These are phyloP conservation scores for Diaporthe nobilis DNA, from an alignment of 2,329 filamentous ascomycete species.

Conservation along the genomic window DNA sequence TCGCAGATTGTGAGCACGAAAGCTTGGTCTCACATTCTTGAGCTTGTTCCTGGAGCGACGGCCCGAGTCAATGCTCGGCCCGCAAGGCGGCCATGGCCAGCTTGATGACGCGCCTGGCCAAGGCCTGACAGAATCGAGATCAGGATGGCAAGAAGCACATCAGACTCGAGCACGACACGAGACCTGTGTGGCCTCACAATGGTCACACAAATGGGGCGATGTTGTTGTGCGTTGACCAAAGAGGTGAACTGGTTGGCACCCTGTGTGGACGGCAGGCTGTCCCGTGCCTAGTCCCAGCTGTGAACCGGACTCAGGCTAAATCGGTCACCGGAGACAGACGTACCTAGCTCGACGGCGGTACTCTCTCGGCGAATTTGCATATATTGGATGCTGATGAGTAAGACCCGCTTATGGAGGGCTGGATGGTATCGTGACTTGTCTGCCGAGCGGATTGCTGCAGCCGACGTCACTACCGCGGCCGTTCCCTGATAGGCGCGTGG, in stretches of 20 bases:
- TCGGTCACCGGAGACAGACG: conserved; percentile 30
- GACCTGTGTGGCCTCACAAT: not conserved
- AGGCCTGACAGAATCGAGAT: conserved; percentile 15
- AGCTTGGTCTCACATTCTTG: not conserved
- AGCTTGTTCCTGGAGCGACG: conserved; percentile 24
- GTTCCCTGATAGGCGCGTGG: not conserved
- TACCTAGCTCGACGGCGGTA: conserved; percentile 8
- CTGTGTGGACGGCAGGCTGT: conserved; percentile 14
- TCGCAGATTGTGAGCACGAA: not conserved
- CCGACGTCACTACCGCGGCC: not conserved
- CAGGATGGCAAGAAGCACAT: not conserved
- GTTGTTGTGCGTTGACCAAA: conserved; percentile 8
- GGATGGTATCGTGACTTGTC: conserved; percentile 12
- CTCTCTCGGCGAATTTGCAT: conserved; percentile 17
- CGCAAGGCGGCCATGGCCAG: conserved; percentile 3
- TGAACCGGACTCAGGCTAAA: conserved; percentile 28
- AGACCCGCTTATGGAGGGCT: conserved; percentile 1
- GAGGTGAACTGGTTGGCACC: not conserved
- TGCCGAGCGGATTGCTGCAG: conserved; percentile 12
- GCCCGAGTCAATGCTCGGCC: conserved; percentile 20
- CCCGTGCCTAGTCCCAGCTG: conserved; percentile 25
- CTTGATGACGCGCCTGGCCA: not conserved
- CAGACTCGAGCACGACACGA: conserved; percentile 2
- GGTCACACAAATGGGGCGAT: not conserved
- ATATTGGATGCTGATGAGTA: conserved; percentile 19